Percentiles rank a stretch among this genome's conserved stretches.
Conservation (phyloP, 352 stramenopile species). For the Phytophthora hybrid region DNA sequence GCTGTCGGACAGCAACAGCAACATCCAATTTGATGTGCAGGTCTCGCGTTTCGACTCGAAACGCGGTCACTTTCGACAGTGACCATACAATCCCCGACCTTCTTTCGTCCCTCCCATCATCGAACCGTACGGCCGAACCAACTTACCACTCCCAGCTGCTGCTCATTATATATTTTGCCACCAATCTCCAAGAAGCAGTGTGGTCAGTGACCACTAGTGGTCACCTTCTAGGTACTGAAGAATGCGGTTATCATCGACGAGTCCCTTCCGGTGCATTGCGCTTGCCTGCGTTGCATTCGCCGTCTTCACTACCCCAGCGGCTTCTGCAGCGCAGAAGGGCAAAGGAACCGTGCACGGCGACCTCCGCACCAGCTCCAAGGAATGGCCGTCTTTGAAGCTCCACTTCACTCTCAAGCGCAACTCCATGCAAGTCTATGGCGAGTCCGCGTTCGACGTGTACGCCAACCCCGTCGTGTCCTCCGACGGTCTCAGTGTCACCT, state of each 20-base stretch:
- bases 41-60: slow-evolving; percentile 3
- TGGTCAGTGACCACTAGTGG: no score
- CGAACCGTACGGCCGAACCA: slow-evolving; percentile 17
- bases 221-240: background rate
- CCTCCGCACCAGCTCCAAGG: slow-evolving; percentile 31
- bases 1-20: slow-evolving; percentile 23
- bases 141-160: slow-evolving; percentile 6
- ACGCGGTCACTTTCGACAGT: slow-evolving; percentile 9
- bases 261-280: slow-evolving; percentile 5
- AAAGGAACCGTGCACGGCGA: slow-evolving; percentile 31
- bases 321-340: slow-evolving; percentile 7
- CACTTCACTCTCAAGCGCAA: slow-evolving; percentile 50
- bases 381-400: slow-evolving; percentile 50
- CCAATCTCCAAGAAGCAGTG: background rate
- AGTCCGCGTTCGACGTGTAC: slow-evolving; percentile 45
- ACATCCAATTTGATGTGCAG: background rate
- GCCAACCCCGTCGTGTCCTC: slow-evolving; percentile 43
- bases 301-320: slow-evolving; percentile 6
- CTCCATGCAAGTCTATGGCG: slow-evolving; percentile 47
- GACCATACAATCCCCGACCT: slow-evolving; percentile 28
- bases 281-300: slow-evolving; percentile 8
- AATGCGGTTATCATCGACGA: slow-evolving; percentile 4
- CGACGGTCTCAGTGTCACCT: slow-evolving; percentile 38
- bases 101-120: slow-evolving; percentile 7
- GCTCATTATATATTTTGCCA: slow-evolving; percentile 31